Conservation (phyloP, 306 rosid genomes). For the Macrotyloma uniflorum region DNA sequence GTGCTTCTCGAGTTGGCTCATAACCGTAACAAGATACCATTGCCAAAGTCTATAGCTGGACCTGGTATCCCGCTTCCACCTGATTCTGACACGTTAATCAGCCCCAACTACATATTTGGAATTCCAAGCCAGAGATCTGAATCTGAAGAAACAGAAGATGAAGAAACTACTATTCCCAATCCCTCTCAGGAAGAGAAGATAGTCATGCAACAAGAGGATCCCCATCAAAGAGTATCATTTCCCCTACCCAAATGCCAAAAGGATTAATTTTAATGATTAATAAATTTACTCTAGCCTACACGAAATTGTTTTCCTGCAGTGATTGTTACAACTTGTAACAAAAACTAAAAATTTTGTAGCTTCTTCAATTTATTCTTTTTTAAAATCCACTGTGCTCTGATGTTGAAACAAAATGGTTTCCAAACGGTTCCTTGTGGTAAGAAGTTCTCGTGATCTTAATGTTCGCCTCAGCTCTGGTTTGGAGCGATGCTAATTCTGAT, state of each 20-base stretch:
- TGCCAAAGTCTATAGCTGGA: slow-evolving; percentile 66
- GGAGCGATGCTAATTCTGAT: background rate
- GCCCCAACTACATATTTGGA: slow-evolving; percentile 68
- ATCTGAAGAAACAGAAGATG: slow-evolving; percentile 73
- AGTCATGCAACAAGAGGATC: slow-evolving; percentile 34
- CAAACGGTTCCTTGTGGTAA: background rate
- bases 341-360: background rate
- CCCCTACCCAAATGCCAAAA: slow-evolving; percentile 51
- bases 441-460: background rate
- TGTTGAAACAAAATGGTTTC: background rate
- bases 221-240: slow-evolving; percentile 65
- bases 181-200: slow-evolving; percentile 55
- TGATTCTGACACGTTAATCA: slow-evolving; percentile 66
- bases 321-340: background rate
- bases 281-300: background rate
- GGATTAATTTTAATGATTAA: background rate
- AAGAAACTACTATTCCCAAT: slow-evolving; percentile 47
- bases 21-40: slow-evolving; percentile 70
- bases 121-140: slow-evolving; percentile 62
- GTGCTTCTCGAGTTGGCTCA: slow-evolving; percentile 74
- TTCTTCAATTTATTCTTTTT: background rate
- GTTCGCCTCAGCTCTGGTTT: background rate
- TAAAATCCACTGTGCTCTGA: background rate
- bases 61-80: slow-evolving; percentile 68
- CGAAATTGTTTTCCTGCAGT: background rate